Base-by-base conservation (phyloP, 768 basidiomycete species). In the Xerocomellus intermedius region DNA sequence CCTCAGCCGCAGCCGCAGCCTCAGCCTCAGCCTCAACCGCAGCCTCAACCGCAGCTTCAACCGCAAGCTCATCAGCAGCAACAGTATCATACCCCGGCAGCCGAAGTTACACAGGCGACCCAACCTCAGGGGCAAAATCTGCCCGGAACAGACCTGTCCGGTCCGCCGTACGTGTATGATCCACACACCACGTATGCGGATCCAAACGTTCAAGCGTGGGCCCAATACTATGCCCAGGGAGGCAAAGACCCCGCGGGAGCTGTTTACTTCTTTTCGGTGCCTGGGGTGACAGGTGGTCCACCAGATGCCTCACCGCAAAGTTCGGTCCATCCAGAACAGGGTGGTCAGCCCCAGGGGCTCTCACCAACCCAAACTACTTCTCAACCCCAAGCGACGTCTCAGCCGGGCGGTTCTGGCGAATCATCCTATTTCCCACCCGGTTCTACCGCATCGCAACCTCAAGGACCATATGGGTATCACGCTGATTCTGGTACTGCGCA, bases 181-280 rank as follows among this genome's bases (percentile, higher is more conserved):
- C 87, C 89, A 5, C 78, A 75, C 28, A 73, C 76, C 46, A 83
- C 82, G 21, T 94, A 94, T 61, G 71, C 82, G 16, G 91, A 94
- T 67, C 81, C 84, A 51, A 91, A 91, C 58, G 89, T 86, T 21
- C 90, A 92, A 65, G 88, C 87, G 0, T 93, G 91, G 91, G 91
- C 89, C 7, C 81, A 84, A 60, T 94, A 94, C 69, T 93, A 93
- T 65, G 84, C 85, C 1, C 82, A 86, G 55, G 91, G 91, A 24
- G 91, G 91, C 4, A 81, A 71, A 43, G 91, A 92, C 55, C 69
- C 77, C 0, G 83, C 87, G 6, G 91, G 91, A 9, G 75, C 86
- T 8, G 87, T 92, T 37, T 94, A 94, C 72, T 94, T 94, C 62
- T 71, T 87, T 46, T 84, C 82, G 3, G 83, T 92, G 1, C 90